Evolutionary conservation across 805 yeast species (phyloP), one percentile per base, ranked within the genome.

Genomic region (Candida railenensis): DNA sequence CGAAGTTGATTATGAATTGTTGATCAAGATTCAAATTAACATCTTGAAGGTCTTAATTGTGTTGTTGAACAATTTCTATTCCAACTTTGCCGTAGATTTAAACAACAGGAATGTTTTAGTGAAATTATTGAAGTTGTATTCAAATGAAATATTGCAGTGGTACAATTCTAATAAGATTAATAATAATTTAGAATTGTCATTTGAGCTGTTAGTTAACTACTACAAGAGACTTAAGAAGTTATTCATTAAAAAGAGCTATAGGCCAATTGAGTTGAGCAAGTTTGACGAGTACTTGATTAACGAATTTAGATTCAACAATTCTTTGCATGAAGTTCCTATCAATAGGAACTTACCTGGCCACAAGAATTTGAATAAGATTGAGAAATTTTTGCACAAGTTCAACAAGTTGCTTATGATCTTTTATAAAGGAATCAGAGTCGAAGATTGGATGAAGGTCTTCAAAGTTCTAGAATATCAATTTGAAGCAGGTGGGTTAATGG

Each of bases 21-120:
- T 88, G 39, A 82, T 86, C 9, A 88, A 84, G 57, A 87, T 91
- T 37, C 94, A 90, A 59, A 73, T 86, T 34, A 95, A 95, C 36
- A 81, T 90, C 28, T 69, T 90, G 48, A 95, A 88, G 59, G 88
- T 89, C 0, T 68, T 89, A 47, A 76, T 82, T 38, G 77, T 85
- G 25, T 76, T 95, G 62, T 80, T 89, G 18, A 76, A 80, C 40
- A 83, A 85, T 53, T 88, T 86, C 59, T 90, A 85, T 61, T 66
- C 78, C 22, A 94, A 88, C 59, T 88, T 91, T 57, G 76, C 84
- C 3, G 86, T 83, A 59, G 88, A 86, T 54, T 58, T 85, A 50
- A 63, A 67, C 11, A 82, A 84, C 55, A 82, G 85, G 53, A 67
- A 72, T 3, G 69, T 77, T 2, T 76, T 89, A 56, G 78, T 86